Percentiles rank a stretch among this genome's conserved stretches.
Conservation (phyloP, 495 filamentous ascomycete genomes). For the Penicillium daleae region DNA sequence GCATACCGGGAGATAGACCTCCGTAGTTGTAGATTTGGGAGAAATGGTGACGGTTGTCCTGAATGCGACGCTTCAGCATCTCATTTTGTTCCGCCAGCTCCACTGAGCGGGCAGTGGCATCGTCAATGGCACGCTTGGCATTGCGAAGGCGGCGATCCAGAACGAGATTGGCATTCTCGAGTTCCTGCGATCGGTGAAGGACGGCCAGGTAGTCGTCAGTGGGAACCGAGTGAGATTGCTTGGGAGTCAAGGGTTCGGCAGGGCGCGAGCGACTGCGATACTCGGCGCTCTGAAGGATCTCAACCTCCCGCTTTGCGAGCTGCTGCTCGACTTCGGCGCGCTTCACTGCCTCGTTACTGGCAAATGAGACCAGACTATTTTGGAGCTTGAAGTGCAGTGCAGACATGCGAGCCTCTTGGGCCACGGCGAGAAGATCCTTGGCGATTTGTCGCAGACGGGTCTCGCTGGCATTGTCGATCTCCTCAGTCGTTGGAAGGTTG, state of each 20-base stretch:
- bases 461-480: slow-evolving; percentile 64
- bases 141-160: slow-evolving; percentile 67
- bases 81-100: slow-evolving; percentile 68
- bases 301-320: slow-evolving; percentile 87
- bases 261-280: slow-evolving; percentile 47
- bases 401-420: slow-evolving; percentile 73
- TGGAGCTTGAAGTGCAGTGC: slow-evolving; percentile 92
- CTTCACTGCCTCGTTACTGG: slow-evolving; percentile 83
- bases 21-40: slow-evolving; percentile 65
- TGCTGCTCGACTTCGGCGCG: slow-evolving; percentile 91
- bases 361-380: slow-evolving; percentile 82
- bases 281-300: slow-evolving; percentile 71
- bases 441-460: slow-evolving; percentile 65
- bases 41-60: slow-evolving; percentile 84
- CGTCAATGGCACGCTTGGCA: slow-evolving; percentile 76
- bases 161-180: slow-evolving; percentile 65
- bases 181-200: slow-evolving; percentile 56
- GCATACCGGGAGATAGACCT: slow-evolving; percentile 45
- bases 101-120: slow-evolving; percentile 55
- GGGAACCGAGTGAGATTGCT: slow-evolving; percentile 32
- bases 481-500: slow-evolving; percentile 61
- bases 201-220: slow-evolving; percentile 49
- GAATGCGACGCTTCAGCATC: slow-evolving; percentile 78
- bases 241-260: slow-evolving; percentile 36
- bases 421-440: slow-evolving; percentile 52